Base-by-base conservation (phyloP, 768 basidiomycete species). In the Lactarius sp. region DNA sequence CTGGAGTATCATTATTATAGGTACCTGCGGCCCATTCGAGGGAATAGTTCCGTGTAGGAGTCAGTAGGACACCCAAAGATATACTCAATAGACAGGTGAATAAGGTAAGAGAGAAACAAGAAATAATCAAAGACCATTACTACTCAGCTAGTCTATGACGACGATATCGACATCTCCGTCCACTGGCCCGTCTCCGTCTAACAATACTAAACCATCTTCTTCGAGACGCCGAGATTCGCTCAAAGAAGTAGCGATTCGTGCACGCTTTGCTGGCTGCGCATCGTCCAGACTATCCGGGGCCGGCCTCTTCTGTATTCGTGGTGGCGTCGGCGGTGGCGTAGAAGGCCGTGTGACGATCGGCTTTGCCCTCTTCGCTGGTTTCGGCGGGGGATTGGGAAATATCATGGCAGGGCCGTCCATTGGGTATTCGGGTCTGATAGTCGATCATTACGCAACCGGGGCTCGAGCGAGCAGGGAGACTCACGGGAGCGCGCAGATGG, bases 151-250 rank as follows among this genome's bases (percentile, higher is more conserved):
- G 69, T 86, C 82, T 66, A 85, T 79, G 72, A 75, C 80, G 57
- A 86, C 85, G 12, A 85, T 55, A 47, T 81, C 85, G 12, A 85
- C 36, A 50, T 81, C 70, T 33, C 76, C 85, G 39, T 78, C 79
- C 36, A 85, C 71, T 68, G 72, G 69, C 66, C 85, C 85, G 61
- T 82, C 77, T 39, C 76, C 75, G 37, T 89, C 88, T 71, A 93
- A 73, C 68, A 90, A 66, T 39, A 93, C 71, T 51, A 92, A 69
- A 9, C 90, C 91, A 60, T 92, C 90, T 69, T 87, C 85, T 52
- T 92, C 90, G 60, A 92, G 71, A 66, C 77, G 74, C 61, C 83
- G 74, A 69, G 80, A 83, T 75, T 90, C 88, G 69, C 81, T 86
- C 16, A 86, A 86, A 68, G 84, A 85, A 64, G 64, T 53, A 22